Percentiles rank a stretch among this genome's conserved stretches.
phyloP scores from a whole-genome alignment of 495 filamentous ascomycete species.

The Thermothielavioides terrestris region DNA sequence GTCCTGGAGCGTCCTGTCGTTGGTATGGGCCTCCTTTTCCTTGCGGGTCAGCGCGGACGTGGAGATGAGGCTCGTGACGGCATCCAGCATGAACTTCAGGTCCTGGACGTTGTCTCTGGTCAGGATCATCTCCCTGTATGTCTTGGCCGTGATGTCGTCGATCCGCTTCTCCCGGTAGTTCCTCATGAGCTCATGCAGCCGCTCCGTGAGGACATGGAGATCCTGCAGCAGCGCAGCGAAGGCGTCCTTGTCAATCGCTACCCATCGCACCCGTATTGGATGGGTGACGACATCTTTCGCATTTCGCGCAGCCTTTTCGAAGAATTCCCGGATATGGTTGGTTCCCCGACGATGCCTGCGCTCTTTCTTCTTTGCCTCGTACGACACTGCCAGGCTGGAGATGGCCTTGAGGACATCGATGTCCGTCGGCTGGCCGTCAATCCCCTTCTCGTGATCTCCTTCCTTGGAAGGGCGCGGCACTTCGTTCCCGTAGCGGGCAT shows the following conservation, averaged over 20 bases:
- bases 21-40: slow-evolving; percentile 3
- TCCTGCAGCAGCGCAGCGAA: slow-evolving; percentile 22
- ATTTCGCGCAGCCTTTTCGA: slow-evolving; percentile 17
- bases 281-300: slow-evolving; percentile 26
- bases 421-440: slow-evolving; percentile 9
- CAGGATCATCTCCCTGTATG: slow-evolving; percentile 28
- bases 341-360: slow-evolving; percentile 15
- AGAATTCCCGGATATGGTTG: slow-evolving; percentile 22
- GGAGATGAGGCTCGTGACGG: slow-evolving; percentile 14
- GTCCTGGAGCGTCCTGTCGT: slow-evolving; percentile 22
- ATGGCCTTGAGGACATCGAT: slow-evolving; percentile 18
- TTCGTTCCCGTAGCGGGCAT: slow-evolving; percentile 26
- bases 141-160: slow-evolving; percentile 28
- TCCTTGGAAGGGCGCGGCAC: slow-evolving; percentile 6
- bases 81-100: slow-evolving; percentile 22
- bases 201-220: slow-evolving; percentile 25
- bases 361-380: slow-evolving; percentile 20
- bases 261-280: slow-evolving; percentile 24
- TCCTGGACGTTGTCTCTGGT: slow-evolving; percentile 23
- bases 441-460: neutral
- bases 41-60: slow-evolving; percentile 13
- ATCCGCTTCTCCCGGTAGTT: slow-evolving; percentile 19
- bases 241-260: slow-evolving; percentile 22
- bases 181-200: slow-evolving; percentile 26
- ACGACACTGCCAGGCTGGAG: slow-evolving; percentile 23